Evolutionary conservation across 768 basidiomycete genomes (phyloP).

Genomic region (Termitomyces sp.): DNA sequence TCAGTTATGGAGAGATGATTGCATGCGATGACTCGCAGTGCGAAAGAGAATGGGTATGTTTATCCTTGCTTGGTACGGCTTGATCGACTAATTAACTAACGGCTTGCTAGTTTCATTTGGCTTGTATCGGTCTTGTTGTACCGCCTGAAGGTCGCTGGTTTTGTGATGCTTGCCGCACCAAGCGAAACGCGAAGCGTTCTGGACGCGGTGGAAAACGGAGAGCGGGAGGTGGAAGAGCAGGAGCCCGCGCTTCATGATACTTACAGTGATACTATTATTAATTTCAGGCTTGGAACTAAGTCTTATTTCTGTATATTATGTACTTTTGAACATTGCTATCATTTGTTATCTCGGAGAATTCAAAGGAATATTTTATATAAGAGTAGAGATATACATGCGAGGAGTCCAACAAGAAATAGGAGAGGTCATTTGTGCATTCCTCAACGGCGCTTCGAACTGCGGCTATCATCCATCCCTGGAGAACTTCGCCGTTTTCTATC

Average conservation of each 20-base stretch:
- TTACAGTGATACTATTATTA: slow-evolving; percentile 2
- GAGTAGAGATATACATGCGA: slow-evolving; percentile 1
- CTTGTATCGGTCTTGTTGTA: slow-evolving; percentile 61
- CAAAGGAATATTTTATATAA: neutral
- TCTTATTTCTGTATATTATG: slow-evolving; percentile 12
- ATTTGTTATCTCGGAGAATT: neutral
- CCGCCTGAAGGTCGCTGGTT: slow-evolving; percentile 73
- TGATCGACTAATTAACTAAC: slow-evolving; percentile 7
- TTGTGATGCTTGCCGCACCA: slow-evolving; percentile 61
- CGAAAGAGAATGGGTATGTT: slow-evolving; percentile 85
- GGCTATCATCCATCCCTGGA: slow-evolving; percentile 60
- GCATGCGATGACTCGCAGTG: slow-evolving; percentile 83
- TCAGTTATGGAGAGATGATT: slow-evolving; percentile 93
- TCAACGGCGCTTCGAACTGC: slow-evolving; percentile 70
- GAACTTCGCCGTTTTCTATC: slow-evolving; percentile 69
- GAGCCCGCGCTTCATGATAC: slow-evolving; percentile 8
- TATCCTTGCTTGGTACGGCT: slow-evolving; percentile 6
- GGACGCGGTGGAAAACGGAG: slow-evolving; percentile 49
- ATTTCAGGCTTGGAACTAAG: slow-evolving; percentile 1
- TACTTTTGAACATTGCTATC: slow-evolving; percentile 2
- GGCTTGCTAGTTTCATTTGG: slow-evolving; percentile 64
- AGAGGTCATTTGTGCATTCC: neutral
- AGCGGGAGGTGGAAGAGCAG: slow-evolving; percentile 15
- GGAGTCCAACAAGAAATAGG: neutral
- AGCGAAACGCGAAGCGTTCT: slow-evolving; percentile 46